phyloP scores from a whole-genome alignment of 2,329 filamentous ascomycete species.

The Fusarium equiseti region DNA sequence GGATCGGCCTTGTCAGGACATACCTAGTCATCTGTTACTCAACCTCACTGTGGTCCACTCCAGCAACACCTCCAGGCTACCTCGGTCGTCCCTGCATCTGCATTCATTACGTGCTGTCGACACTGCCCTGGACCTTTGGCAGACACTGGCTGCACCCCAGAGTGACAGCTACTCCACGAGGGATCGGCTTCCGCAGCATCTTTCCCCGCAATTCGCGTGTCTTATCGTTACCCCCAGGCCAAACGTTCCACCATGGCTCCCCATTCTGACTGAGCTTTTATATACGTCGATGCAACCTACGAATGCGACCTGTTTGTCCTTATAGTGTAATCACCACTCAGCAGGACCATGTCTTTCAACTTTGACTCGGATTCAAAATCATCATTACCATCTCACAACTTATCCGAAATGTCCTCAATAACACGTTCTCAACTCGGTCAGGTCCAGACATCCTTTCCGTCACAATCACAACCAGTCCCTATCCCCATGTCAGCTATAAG shows the following conservation, averaged over 20 bases:
- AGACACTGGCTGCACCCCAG: constrained; percentile 45
- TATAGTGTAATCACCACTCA: constrained; percentile 43
- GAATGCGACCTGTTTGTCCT: constrained; percentile 44
- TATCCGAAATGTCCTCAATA: constrained; percentile 59
- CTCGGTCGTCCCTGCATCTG: constrained; percentile 45
- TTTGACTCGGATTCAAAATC: constrained; percentile 44
- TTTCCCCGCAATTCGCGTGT: constrained; percentile 46
- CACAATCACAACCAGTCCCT: constrained; percentile 53
- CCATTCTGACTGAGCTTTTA: constrained; percentile 50
- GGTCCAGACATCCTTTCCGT: constrained; percentile 61
- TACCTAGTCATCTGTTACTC: constrained; percentile 38
- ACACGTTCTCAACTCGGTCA: constrained; percentile 57
- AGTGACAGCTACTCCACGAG: constrained; percentile 42
- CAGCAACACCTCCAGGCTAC: constrained; percentile 36
- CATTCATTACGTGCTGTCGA: constrained; percentile 42
- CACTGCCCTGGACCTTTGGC: constrained; percentile 38
- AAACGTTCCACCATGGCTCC: constrained; percentile 53
- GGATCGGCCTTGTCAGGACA: constrained; percentile 46
- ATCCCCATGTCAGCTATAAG: constrained; percentile 67
- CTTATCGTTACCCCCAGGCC: constrained; percentile 45
- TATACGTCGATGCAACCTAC: constrained; percentile 55
- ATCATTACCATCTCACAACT: constrained; percentile 41
- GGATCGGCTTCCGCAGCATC: constrained; percentile 45
- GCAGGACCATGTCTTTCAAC: constrained; percentile 44
- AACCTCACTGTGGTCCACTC: constrained; percentile 39